Evolutionary conservation across 768 basidiomycete genomes (phyloP).

Genomic region (Suillus americanus): DNA sequence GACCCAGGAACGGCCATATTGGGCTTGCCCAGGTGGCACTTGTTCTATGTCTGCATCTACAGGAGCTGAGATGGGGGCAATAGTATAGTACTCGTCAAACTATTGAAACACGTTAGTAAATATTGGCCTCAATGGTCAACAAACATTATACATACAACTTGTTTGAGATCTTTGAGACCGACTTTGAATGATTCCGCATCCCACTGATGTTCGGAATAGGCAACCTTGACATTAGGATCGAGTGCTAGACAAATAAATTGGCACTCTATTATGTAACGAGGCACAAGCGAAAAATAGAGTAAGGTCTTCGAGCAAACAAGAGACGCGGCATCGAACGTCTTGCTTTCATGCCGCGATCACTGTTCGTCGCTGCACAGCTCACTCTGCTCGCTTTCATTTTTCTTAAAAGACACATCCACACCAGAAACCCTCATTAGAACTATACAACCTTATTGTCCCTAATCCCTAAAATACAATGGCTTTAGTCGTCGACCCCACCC

Average conservation of each 20-base stretch:
- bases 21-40: not conserved
- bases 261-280: too few species aligned
- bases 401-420: too few species aligned
- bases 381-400: too few species aligned
- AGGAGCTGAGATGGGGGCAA: not conserved
- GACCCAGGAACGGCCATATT: not conserved
- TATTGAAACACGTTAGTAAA: not conserved
- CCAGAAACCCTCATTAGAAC: too few species aligned
- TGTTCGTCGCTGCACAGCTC: too few species aligned
- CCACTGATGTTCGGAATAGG: not conserved
- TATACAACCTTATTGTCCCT: too few species aligned
- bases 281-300: too few species aligned
- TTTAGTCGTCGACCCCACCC: too few species aligned
- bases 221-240: constrained; percentile 1
- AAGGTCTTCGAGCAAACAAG: too few species aligned
- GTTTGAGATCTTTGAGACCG: not conserved
- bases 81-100: not conserved
- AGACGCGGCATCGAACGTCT: too few species aligned
- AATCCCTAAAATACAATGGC: too few species aligned
- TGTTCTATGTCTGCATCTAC: not conserved
- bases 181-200: not conserved
- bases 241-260: constrained; percentile 2
- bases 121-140: not conserved
- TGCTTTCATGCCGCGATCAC: too few species aligned
- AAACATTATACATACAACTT: not conserved